Evolutionary conservation across 805 yeast species (phyloP), one percentile per base, ranked within the genome.

Genomic region (Lipomyces kockii): DNA sequence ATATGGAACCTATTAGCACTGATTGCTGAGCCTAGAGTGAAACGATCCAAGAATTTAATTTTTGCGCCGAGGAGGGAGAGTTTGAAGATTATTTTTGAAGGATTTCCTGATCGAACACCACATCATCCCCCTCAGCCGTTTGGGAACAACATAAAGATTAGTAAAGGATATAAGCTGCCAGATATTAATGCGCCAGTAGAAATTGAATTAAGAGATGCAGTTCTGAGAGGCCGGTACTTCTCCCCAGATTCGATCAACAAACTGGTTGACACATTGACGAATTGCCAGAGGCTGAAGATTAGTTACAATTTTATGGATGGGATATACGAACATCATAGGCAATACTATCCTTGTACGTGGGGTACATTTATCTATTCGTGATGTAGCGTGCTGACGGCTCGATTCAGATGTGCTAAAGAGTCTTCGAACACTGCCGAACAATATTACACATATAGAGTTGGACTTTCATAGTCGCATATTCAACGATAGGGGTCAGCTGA

Each of bases 21-120:
- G 35, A 49, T 60, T 32, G 54, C 63, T 34, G 39, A 60, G 20
- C 63, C 63, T 5, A n/a, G 22, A 22, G 51, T 60, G 17, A n/a
- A 49, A 7, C n/a, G 27, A 12, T 34, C 59, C 32, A 11, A 29
- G 35, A 53, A 43, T 12, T 53, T 54, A 43, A 22, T 60, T 4
- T 53, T 52, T 22, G 52, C 35, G 17, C 49, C 39, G 4, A 57
- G 63, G 35, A 34, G 27, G 9, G 49, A 52, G 37, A 22, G 37
- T 11, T 34, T 60, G 58, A 29, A 35, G 52, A 60, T 60, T 27
- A 29, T 20, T 17, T 56, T 56, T 20, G 34, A 25, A 7, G 55
- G 34, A 25, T 52, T 34, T n/a, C 29, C 29, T 27, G 43, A 20
- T 34, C 34, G 34, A 25, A 8, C 55, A 35, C 29, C 34, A 29